phyloP scores from a whole-genome alignment of 139 green algal species.

The Deuterostichococcus epilithicus region DNA sequence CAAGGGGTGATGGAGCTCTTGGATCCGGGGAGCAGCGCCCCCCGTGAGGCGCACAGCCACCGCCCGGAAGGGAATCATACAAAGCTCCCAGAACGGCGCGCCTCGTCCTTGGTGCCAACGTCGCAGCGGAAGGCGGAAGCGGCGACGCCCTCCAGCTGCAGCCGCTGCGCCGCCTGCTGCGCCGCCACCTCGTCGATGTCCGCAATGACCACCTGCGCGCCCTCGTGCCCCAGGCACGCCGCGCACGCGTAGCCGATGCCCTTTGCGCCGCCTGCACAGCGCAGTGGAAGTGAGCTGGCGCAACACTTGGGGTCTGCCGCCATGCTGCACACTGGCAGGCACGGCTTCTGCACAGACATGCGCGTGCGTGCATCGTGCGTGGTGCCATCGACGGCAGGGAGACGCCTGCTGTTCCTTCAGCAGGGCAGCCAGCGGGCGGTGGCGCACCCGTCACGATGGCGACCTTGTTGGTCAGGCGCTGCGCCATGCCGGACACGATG shows the following conservation, averaged over 20 bases:
- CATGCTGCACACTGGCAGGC: too few species aligned
- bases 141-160: slow-evolving; percentile 40
- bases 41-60: neutral
- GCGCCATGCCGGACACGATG: slow-evolving; percentile 16
- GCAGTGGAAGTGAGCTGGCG: neutral
- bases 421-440: neutral
- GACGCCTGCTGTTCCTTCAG: neutral
- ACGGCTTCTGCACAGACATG: too few species aligned
- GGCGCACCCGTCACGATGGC: slow-evolving; percentile 26
- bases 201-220: slow-evolving; percentile 66
- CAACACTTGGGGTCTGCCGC: too few species aligned
- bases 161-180: slow-evolving; percentile 25
- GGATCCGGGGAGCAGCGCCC: too few species aligned
- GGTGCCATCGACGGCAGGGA: too few species aligned
- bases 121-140: slow-evolving; percentile 46
- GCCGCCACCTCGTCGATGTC: slow-evolving; percentile 56
- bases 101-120: slow-evolving; percentile 42
- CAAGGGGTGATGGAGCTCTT: too few species aligned
- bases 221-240: slow-evolving; percentile 51
- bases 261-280: slow-evolving; percentile 39
- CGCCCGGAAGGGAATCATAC: neutral
- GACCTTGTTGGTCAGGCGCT: slow-evolving; percentile 23
- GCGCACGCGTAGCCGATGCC: slow-evolving; percentile 80
- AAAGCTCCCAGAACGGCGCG: too few species aligned
- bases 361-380: too few species aligned